phyloP scores from a whole-genome alignment of 1,284 basidiomycete genomes.

The Sanghuangporus baumii region DNA sequence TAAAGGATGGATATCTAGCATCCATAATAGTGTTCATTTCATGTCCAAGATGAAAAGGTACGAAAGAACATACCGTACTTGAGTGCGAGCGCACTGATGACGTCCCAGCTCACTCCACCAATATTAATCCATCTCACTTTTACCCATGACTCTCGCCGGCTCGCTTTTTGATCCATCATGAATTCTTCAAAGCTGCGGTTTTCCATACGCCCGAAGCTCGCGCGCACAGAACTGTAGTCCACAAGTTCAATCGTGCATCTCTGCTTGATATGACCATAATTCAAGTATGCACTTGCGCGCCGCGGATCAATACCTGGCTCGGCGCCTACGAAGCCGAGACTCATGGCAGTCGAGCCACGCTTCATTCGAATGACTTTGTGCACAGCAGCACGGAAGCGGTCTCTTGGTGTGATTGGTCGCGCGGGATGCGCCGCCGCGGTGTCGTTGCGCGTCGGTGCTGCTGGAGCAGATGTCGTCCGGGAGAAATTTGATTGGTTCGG shows the following conservation, averaged over 20 bases:
- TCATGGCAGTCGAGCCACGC: slow-evolving; percentile 41
- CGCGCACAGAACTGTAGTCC: slow-evolving; percentile 54
- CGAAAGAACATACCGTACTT: slow-evolving; percentile 41
- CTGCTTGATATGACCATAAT: slow-evolving; percentile 47
- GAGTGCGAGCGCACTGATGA: slow-evolving; percentile 57
- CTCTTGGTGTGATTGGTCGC: slow-evolving; percentile 30
- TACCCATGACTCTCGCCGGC: slow-evolving; percentile 45
- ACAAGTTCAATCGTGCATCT: slow-evolving; percentile 57
- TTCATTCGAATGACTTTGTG: slow-evolving; percentile 52
- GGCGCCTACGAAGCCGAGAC: slow-evolving; percentile 38
- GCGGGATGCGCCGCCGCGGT: slow-evolving; percentile 1
- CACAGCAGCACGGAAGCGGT: slow-evolving; percentile 45
- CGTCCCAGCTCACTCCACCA: slow-evolving; percentile 66
- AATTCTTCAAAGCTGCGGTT: slow-evolving; percentile 51
- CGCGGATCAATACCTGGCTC: slow-evolving; percentile 61
- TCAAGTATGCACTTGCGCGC: slow-evolving; percentile 41
- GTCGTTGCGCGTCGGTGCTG: background rate
- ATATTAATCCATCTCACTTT: slow-evolving; percentile 70
- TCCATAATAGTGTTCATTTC: background rate
- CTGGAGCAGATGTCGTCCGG: background rate
- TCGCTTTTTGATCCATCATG: slow-evolving; percentile 36
- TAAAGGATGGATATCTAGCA: slow-evolving; percentile 58
- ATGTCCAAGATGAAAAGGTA: background rate
- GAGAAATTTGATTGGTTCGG: background rate
- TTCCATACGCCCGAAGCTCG: slow-evolving; percentile 44